phyloP scores from a whole-genome alignment of 2,329 filamentous ascomycete species.

The Ophiostoma ulmi region DNA sequence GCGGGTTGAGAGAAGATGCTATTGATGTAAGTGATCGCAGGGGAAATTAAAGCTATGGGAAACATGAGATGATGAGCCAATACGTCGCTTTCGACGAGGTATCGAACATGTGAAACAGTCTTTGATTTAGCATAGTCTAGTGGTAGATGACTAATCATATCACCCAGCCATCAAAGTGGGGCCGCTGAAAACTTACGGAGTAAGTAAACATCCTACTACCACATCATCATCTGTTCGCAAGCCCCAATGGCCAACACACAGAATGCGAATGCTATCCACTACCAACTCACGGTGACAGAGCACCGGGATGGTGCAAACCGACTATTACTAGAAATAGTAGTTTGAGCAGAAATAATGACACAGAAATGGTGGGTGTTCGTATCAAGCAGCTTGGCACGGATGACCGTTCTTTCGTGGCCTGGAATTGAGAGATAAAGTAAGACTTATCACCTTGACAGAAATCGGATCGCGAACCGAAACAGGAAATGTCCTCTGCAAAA shows the following conservation, averaged over 20 bases:
- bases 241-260: slow-evolving; percentile 4
- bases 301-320: background rate
- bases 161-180: slow-evolving; percentile 12
- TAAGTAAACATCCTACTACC: slow-evolving; percentile 8
- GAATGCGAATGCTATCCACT: background rate
- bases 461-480: slow-evolving; percentile 3
- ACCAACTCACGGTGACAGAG: background rate
- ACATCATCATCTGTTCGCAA: background rate
- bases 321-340: background rate
- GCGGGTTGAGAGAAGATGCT: background rate
- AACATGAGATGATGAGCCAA: background rate
- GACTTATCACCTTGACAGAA: background rate
- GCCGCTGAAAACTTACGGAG: background rate
- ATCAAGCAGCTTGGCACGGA: background rate
- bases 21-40: background rate
- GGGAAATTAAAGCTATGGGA: background rate
- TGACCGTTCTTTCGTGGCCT: background rate
- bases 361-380: background rate
- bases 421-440: background rate
- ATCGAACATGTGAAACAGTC: background rate
- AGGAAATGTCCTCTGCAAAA: slow-evolving; percentile 1
- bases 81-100: background rate
- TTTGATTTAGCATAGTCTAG: background rate
- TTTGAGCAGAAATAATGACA: background rate
- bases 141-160: background rate